These are phyloP conservation scores for Ceratobasidium sp. DNA, from an alignment of 1,284 basidiomycete genomes.

Conservation along the genomic window DNA sequence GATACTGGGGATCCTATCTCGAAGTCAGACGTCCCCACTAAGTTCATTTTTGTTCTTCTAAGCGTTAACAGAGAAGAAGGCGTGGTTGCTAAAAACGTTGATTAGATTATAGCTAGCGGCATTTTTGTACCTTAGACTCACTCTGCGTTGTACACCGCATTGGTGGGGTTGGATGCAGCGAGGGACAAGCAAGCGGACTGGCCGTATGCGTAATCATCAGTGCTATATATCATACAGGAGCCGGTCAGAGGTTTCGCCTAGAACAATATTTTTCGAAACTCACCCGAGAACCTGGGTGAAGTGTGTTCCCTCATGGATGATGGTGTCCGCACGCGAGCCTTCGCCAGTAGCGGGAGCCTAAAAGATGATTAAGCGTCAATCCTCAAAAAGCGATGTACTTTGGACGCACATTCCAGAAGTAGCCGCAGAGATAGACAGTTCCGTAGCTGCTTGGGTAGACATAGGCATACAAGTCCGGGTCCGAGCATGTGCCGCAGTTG, in stretches of 20 bases:
- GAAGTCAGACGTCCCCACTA: too few species aligned
- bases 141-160: constrained; percentile 46
- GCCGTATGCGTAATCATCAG: constrained; percentile 45
- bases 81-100: constrained; percentile 29
- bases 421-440: constrained; percentile 41
- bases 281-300: constrained; percentile 44
- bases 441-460: constrained; percentile 47
- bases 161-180: constrained; percentile 38
- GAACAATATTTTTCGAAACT: too few species aligned
- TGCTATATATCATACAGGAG: too few species aligned
- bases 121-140: constrained; percentile 3
- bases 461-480: constrained; percentile 43
- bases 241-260: too few species aligned
- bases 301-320: constrained; percentile 47
- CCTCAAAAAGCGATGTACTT: background rate
- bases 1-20: too few species aligned
- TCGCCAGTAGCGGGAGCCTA: constrained; percentile 45
- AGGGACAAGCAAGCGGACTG: constrained; percentile 44
- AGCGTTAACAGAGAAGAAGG: constrained; percentile 42
- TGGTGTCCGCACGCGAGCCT: constrained; percentile 44
- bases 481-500: constrained; percentile 44
- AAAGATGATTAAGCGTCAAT: background rate
- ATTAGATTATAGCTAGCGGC: background rate
- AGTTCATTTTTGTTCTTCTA: background rate
- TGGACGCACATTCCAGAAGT: constrained; percentile 39